Evolutionary conservation across 805 yeast species (phyloP).

Genomic region (Zygosaccharomyces kombuchaensis): DNA sequence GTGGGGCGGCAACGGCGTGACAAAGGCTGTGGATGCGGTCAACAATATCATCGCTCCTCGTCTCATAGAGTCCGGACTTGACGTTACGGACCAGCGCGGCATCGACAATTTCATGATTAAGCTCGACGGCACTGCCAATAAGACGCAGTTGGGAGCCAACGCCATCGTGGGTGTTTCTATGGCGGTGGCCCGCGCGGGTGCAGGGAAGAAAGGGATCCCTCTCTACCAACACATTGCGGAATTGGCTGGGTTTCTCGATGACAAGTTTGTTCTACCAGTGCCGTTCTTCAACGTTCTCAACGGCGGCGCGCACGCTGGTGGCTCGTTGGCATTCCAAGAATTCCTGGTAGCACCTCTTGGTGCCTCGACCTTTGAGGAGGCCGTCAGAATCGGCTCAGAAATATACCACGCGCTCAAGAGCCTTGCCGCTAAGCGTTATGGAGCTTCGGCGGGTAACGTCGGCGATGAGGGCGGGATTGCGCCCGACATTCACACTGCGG

Average conservation of each 20-base stretch:
- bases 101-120: constrained; percentile 72
- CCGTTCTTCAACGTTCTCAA: constrained; percentile 93
- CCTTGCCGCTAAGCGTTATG: constrained; percentile 79
- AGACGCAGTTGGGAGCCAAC: constrained; percentile 89
- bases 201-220: constrained; percentile 82
- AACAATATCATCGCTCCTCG: constrained; percentile 88
- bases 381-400: constrained; percentile 85
- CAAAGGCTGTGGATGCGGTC: constrained; percentile 87
- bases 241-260: constrained; percentile 51
- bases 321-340: constrained; percentile 93
- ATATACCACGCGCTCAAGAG: constrained; percentile 88
- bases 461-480: constrained; percentile 99
- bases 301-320: constrained; percentile 98
- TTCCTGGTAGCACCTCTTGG: constrained; percentile 90
- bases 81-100: constrained; percentile 72
- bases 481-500: constrained; percentile 81
- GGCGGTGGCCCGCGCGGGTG: constrained; percentile 90
- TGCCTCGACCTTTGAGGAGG: constrained; percentile 81
- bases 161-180: constrained; percentile 91
- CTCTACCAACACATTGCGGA: constrained; percentile 78
- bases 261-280: constrained; percentile 86
- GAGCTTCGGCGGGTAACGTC: constrained; percentile 91
- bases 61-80: constrained; percentile 61
- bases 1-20: constrained; percentile 95
- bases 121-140: constrained; percentile 90